Conservation (phyloP, 2,329 filamentous ascomycete genomes). For the Colletotrichum somersetense region DNA sequence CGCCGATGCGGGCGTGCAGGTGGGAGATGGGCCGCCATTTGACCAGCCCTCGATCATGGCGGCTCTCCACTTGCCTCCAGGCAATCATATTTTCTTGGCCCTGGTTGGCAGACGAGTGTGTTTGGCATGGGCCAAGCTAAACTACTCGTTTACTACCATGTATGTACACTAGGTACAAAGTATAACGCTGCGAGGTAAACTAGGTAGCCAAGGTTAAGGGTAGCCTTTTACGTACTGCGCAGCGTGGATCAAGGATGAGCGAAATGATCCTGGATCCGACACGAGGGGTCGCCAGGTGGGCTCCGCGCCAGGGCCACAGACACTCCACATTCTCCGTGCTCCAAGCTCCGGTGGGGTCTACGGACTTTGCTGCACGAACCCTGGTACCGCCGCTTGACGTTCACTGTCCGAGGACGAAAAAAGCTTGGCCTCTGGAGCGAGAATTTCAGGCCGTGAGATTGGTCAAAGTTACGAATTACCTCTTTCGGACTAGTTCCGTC, state of each 20-base stretch:
- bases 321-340: conserved; percentile 2
- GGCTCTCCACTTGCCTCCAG: conserved; percentile 20
- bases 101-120: conserved; percentile 15
- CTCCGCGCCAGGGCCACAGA: not conserved
- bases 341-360: not conserved
- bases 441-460: conserved; percentile 8
- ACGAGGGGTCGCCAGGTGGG: not conserved
- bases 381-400: conserved; percentile 3
- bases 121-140: not conserved
- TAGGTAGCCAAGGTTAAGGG: not conserved
- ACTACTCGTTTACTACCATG: no score
- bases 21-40: not conserved
- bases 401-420: conserved; percentile 1
- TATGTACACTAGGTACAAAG: not conserved
- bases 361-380: not conserved
- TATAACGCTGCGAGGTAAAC: not conserved
- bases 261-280: not conserved
- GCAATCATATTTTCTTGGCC: conserved; percentile 32
- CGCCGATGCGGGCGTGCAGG: not conserved
- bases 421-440: conserved; percentile 19
- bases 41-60: not conserved
- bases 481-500: conserved; percentile 12
- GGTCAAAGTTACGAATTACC: conserved; percentile 26
- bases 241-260: not conserved
- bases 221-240: not conserved